Percentiles rank a stretch among this genome's conserved stretches.
Conservation (phyloP, 352 stramenopile genomes). For the Pythium guiyangense region DNA sequence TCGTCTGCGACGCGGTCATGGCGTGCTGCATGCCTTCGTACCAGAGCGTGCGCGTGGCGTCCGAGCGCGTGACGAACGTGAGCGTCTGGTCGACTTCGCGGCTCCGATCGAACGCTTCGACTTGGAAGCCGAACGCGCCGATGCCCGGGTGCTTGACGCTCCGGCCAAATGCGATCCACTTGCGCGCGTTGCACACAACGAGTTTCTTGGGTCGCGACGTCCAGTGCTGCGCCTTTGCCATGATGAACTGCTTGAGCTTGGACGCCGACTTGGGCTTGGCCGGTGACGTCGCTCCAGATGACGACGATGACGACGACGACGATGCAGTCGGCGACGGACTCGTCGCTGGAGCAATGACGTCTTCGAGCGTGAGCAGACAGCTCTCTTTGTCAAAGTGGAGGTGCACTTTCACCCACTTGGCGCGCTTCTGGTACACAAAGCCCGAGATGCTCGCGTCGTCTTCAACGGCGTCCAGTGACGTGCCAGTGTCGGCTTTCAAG, state of each 20-base stretch:
- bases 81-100: slow-evolving; percentile 70
- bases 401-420: slow-evolving; percentile 70
- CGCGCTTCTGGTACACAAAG: slow-evolving; percentile 68
- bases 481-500: slow-evolving; percentile 48
- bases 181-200: slow-evolving; percentile 65
- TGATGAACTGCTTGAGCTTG: slow-evolving; percentile 63
- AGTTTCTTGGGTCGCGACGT: slow-evolving; percentile 49
- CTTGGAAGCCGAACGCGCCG: slow-evolving; percentile 72
- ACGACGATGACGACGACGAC: slow-evolving; percentile 4
- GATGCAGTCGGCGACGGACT: no score
- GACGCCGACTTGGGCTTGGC: slow-evolving; percentile 22
- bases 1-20: slow-evolving; percentile 35
- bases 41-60: slow-evolving; percentile 49
- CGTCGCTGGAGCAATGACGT: slow-evolving; percentile 14
- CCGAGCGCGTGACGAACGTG: slow-evolving; percentile 68
- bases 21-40: slow-evolving; percentile 54
- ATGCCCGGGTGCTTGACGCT: slow-evolving; percentile 62
- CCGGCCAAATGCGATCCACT: slow-evolving; percentile 74
- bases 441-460: slow-evolving; percentile 48
- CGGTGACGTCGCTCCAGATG: neutral
- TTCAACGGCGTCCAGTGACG: slow-evolving; percentile 51
- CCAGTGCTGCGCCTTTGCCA: slow-evolving; percentile 55
- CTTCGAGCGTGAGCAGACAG: slow-evolving; percentile 44
- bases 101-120: slow-evolving; percentile 71
- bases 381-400: slow-evolving; percentile 68